phyloP scores from a whole-genome alignment of 352 stramenopile genomes.

The Globisporangium acanthophoron region DNA sequence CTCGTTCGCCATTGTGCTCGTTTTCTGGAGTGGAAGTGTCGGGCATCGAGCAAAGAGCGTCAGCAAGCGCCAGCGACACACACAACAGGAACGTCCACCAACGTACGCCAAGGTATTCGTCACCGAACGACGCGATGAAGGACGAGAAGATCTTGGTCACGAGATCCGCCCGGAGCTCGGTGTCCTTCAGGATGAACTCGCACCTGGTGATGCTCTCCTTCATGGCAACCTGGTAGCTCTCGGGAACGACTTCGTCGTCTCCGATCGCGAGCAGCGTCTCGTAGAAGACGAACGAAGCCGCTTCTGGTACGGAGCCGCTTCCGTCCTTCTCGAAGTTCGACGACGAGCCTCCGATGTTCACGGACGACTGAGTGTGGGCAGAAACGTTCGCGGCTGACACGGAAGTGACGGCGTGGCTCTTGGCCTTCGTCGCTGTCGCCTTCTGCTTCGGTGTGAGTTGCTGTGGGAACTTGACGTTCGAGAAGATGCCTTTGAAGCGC shows the following conservation, averaged over 20 bases:
- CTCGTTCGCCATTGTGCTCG: slow-evolving; percentile 39
- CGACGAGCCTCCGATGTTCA: slow-evolving; percentile 19
- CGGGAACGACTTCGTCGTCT: slow-evolving; percentile 33
- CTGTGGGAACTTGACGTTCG: slow-evolving; percentile 45
- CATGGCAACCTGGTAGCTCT: slow-evolving; percentile 32
- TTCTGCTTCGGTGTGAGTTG: slow-evolving; percentile 33
- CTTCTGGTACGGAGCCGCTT: slow-evolving; percentile 19
- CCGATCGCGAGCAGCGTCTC: slow-evolving; percentile 44
- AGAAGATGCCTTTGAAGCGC: slow-evolving; percentile 37
- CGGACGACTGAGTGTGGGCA: slow-evolving; percentile 7
- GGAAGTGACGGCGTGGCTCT: slow-evolving; percentile 6
- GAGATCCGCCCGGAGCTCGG: slow-evolving; percentile 59
- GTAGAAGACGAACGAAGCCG: slow-evolving; percentile 35
- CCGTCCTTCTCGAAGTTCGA: slow-evolving; percentile 47
- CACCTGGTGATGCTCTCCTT: slow-evolving; percentile 44
- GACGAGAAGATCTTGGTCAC: slow-evolving; percentile 63
- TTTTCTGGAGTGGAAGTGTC: slow-evolving; percentile 33
- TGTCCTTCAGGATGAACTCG: slow-evolving; percentile 58
- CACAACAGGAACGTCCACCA: background rate
- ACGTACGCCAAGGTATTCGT: slow-evolving; percentile 59
- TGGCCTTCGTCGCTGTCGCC: slow-evolving; percentile 27
- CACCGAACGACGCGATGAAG: slow-evolving; percentile 51
- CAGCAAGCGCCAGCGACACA: background rate
- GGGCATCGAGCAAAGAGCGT: background rate
- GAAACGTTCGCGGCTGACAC: slow-evolving; percentile 2